Base-by-base conservation (phyloP, 169 alveolate genomes). In the Cryptosporidium tyzzeri region DNA sequence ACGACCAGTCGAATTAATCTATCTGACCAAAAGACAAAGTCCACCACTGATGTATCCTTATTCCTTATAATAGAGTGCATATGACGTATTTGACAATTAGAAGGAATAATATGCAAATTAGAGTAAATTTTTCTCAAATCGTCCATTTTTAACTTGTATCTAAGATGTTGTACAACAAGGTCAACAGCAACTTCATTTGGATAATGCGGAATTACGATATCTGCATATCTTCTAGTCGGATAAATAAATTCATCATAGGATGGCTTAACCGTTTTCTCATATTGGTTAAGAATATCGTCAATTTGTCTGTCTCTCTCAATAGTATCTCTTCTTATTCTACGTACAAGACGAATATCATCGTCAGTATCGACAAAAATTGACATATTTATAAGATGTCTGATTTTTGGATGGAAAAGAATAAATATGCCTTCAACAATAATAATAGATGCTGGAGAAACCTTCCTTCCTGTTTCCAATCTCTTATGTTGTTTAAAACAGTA, bases 361-460 rank as follows among this genome's bases (percentile, higher is more conserved):
- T 94, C 97, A 8, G 95, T 91, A 59, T 93, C 93, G 9, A 95
- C 96, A 70, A 94, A 95, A n/a, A 95, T 92, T 85, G 94, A 94
- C 84, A 95, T 84, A 70, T 93, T 94, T 86, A 94, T 85, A n/a
- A 93, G 86, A 70, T 91, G 93, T 58, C 96, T 73, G 35, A 95
- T 92, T 91, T 92, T 91, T 39, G 92, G 91, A 59, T 94, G 96
- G 91, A 93, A 93, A 26, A 94, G 91, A 10, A 94, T 71, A 69
- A 94, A 91, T 39, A 95, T 94, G 6, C 98, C 98, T 91, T 95
- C 97, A 26, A 94, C 91, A 9, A 95, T 91, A 50, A 95, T 91
- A 29, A 95, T 85, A 21, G 93, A 91, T 39, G 96, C 70, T 21
- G 96, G 92, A 21, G 80, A 41, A 10, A 93, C 80, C 16, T 41